Evolutionary conservation across 2,329 filamentous ascomycete species (phyloP).

Genomic region (Aspergillus sp.): DNA sequence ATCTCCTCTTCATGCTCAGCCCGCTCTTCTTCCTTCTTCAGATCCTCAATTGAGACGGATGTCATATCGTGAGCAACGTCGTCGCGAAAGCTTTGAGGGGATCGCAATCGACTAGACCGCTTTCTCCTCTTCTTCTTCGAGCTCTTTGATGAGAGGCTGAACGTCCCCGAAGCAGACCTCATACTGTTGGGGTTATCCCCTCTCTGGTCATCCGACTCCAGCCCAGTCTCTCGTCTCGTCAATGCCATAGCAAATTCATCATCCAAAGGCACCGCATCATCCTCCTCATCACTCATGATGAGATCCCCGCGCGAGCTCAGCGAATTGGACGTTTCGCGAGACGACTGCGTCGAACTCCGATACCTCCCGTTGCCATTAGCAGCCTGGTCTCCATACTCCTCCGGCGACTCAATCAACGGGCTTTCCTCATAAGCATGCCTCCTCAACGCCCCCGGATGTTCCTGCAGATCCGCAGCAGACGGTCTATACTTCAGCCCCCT

Average conservation of each 20-base stretch:
- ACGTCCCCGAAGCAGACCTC: slow-evolving; percentile 51
- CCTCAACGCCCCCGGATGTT: slow-evolving; percentile 70
- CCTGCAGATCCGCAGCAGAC: slow-evolving; percentile 85
- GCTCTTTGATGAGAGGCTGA: slow-evolving; percentile 53
- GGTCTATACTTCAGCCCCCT: slow-evolving; percentile 83
- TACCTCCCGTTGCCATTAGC: slow-evolving; percentile 44
- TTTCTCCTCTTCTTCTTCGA: slow-evolving; percentile 40
- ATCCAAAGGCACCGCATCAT: slow-evolving; percentile 89
- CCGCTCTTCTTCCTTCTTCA: slow-evolving; percentile 62
- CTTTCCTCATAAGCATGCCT: slow-evolving; percentile 62
- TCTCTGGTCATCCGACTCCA: slow-evolving; percentile 68
- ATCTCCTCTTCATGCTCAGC: slow-evolving; percentile 60
- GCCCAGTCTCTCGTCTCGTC: slow-evolving; percentile 62
- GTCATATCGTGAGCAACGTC: slow-evolving; percentile 37
- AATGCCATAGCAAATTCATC: slow-evolving; percentile 89
- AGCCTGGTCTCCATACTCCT: slow-evolving; percentile 45
- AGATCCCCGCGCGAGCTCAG: slow-evolving; percentile 86
- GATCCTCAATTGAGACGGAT: slow-evolving; percentile 56
- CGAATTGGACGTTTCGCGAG: slow-evolving; percentile 81
- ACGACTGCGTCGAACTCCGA: slow-evolving; percentile 78
- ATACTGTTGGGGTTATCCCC: slow-evolving; percentile 62
- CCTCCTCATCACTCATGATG: slow-evolving; percentile 89
- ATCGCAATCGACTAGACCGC: slow-evolving; percentile 33
- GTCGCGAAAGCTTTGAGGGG: slow-evolving; percentile 28
- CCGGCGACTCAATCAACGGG: slow-evolving; percentile 70